Percentiles rank a stretch among this genome's conserved stretches.
phyloP scores from a whole-genome alignment of 352 stramenopile species.

The Pythium plurisporium region DNA sequence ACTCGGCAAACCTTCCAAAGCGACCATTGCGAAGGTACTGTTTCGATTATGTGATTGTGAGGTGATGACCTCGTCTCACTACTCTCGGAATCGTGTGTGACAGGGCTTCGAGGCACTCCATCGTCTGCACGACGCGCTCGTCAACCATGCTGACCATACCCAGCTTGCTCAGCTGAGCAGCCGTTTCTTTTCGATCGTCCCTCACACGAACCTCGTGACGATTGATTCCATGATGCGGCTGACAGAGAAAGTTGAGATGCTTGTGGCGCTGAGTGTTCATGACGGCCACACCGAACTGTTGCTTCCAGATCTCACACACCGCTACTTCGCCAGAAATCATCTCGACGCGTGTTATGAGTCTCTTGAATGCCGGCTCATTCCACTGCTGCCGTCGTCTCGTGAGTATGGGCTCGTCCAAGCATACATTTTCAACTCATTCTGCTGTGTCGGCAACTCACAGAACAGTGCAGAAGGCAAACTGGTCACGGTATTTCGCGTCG shows the following conservation, averaged over 20 bases:
- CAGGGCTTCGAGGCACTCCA: conserved; percentile 62
- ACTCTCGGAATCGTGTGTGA: background rate
- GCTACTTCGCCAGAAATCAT: conserved; percentile 47
- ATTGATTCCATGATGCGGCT: conserved; percentile 74
- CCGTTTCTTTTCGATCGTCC: conserved; percentile 66
- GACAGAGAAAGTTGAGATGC: conserved; percentile 50
- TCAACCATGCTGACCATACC: conserved; percentile 31
- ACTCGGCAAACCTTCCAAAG: conserved; percentile 47
- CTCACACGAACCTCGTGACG: conserved; percentile 40
- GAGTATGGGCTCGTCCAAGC: conserved; percentile 60
- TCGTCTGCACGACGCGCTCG: conserved; percentile 53
- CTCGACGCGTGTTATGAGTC: conserved; percentile 57
- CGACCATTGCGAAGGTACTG: conserved; percentile 25
- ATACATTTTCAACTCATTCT: conserved; percentile 70
- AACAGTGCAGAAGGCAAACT: conserved; percentile 51
- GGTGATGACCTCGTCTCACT: no score
- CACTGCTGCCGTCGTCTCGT: conserved; percentile 33
- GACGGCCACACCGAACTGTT: conserved; percentile 33
- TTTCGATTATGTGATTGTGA: no score
- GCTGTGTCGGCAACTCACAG: conserved; percentile 33
- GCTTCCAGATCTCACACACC: conserved; percentile 27
- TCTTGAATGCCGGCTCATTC: conserved; percentile 45
- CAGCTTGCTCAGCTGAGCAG: conserved; percentile 46
- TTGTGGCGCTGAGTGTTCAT: conserved; percentile 46
- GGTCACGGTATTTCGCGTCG: conserved; percentile 55